Percentiles rank a stretch among this genome's conserved stretches.
phyloP scores from a whole-genome alignment of 73 alveolate genomes.

The Paramecium caudatum region DNA sequence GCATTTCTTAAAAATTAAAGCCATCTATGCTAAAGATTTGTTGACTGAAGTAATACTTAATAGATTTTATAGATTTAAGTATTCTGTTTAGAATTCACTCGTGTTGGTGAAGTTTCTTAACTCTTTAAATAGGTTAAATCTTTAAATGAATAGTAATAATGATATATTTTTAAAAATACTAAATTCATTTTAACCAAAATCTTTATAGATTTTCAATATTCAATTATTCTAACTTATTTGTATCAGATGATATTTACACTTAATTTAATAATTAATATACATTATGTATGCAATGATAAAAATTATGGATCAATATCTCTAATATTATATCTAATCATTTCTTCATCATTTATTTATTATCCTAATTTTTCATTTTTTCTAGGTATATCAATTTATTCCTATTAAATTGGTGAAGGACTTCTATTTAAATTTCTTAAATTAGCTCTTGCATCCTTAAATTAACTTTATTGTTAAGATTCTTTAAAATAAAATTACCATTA shows the following conservation, averaged over 20 bases:
- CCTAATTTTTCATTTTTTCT: background rate
- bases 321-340: background rate
- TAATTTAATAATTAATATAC: background rate
- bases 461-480: background rate
- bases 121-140: slow-evolving; percentile 28
- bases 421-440: background rate
- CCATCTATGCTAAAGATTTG: background rate
- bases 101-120: slow-evolving; percentile 49
- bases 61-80: background rate
- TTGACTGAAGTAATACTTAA: slow-evolving; percentile 13
- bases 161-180: background rate
- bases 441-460: background rate
- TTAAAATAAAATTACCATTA: background rate
- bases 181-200: background rate
- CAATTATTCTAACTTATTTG: background rate
- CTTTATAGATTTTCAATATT: background rate
- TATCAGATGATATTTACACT: background rate
- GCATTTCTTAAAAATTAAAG: slow-evolving; percentile 10
- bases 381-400: background rate
- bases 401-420: slow-evolving; percentile 2
- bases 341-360: background rate
- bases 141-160: background rate
- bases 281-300: background rate
- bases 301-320: background rate
- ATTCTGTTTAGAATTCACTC: slow-evolving; percentile 36